Base-by-base conservation (phyloP, 2,329 filamentous ascomycete genomes). In the Cladosporium phlei region DNA sequence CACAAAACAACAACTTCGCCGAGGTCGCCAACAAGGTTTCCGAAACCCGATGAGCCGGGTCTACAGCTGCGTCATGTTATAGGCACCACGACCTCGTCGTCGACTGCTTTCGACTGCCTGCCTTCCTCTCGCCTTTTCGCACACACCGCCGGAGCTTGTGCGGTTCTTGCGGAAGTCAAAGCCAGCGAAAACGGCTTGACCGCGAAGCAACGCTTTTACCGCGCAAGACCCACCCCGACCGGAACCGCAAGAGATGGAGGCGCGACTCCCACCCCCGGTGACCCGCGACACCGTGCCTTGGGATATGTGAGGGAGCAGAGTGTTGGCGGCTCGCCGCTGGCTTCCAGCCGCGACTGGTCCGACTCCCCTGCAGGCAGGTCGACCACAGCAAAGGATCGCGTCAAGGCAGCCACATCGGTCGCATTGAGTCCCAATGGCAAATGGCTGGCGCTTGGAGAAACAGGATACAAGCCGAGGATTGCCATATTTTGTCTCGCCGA, bases 361-460 rank as follows among this genome's bases (percentile, higher is more conserved):
- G 90, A 96, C 38, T 73, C 70, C 24, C 71, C 70, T 5, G 69
- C 62, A 30, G 82, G 78, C 42, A 88, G 83, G 64, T 88, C 85
- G 10, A 91, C 88, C 84, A 89, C 87, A 1, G 93, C 88, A 46
- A 82, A 88, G 54, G 93, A 97, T 66, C 82, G 89, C 55, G 90
- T 97, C 63, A 97, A 97, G 69, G 87, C 93, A 14, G 88, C 90
- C 2, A 95, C 90, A 4, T 95, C 90, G 60, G 78, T 98, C 20
- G 85, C 88, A 17, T 77, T 98, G 54, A 96, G 89, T 62, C 81
- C 83, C 1, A 89, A 96, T 67, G 90, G 87, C 24, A 85, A 80
- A 57, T 94, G 86, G 62, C 74, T 98, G 43, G 93, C 91, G 7
- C 86, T 97, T 3, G 93, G 93, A 59, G 93, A 98, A 52, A 95